phyloP scores from a whole-genome alignment of 208 protist species.

The Acanthamoeba sp. region DNA sequence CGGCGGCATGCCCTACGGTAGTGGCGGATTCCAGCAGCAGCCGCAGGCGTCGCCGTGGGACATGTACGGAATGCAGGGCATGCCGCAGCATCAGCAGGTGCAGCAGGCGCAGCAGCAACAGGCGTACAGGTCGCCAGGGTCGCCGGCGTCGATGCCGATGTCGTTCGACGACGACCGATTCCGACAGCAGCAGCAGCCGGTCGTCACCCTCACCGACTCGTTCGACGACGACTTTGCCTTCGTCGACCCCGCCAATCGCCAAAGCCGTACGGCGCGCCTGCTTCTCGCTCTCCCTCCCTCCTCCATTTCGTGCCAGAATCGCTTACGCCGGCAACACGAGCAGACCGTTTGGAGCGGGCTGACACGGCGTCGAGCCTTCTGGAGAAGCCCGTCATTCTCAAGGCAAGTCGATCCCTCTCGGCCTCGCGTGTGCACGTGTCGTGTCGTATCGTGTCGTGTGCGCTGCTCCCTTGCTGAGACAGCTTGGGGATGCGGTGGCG shows the following conservation, averaged over 20 bases:
- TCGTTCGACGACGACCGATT: no score
- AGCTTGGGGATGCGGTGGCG: no score
- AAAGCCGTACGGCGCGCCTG: background rate
- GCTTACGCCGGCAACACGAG: background rate
- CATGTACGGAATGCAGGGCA: background rate
- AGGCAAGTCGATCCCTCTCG: no score
- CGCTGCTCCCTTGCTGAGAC: background rate
- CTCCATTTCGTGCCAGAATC: background rate
- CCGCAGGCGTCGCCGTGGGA: background rate
- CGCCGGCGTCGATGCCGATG: no score
- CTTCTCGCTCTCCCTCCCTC: background rate
- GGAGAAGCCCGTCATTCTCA: constrained; percentile 56
- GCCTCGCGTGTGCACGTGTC: no score
- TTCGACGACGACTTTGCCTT: constrained; percentile 3
- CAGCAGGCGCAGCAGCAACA: background rate
- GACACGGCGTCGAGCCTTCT: constrained; percentile 33
- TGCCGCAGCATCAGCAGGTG: background rate
- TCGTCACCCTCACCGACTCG: background rate
- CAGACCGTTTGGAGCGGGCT: constrained; percentile 29
- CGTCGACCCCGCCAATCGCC: background rate
- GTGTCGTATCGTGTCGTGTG: background rate
- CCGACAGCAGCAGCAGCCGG: background rate
- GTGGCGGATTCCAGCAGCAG: background rate
- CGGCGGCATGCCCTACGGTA: background rate
- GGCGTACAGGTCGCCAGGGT: background rate